These are phyloP conservation scores for Lodderomyces metapsilosis DNA, from an alignment of 1,139 yeast species.

Conservation along the genomic window DNA sequence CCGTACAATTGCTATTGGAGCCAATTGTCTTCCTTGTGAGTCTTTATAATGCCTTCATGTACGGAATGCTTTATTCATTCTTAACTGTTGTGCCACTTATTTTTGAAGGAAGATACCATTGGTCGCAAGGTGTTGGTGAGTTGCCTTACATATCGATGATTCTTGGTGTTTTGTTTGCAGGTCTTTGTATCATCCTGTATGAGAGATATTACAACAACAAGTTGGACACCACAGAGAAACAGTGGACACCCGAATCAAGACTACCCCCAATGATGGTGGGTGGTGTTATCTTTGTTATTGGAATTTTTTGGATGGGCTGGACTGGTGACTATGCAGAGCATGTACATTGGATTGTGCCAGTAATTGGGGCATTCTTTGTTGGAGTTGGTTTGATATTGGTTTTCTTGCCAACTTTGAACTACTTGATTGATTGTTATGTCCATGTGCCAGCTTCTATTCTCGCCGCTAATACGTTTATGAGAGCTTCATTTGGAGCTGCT, in stretches of 20 bases:
- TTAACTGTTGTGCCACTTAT: constrained; percentile 78
- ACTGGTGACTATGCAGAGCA: constrained; percentile 66
- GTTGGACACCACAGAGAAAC: constrained; percentile 43
- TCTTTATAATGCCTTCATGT: constrained; percentile 77
- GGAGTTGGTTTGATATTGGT: constrained; percentile 76
- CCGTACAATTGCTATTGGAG: constrained; percentile 67
- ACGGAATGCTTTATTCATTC: constrained; percentile 75
- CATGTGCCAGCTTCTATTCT: constrained; percentile 81
- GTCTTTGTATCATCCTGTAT: constrained; percentile 30
- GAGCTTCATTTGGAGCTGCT: constrained; percentile 36
- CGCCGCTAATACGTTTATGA: constrained; percentile 79
- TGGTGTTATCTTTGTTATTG: constrained; percentile 66
- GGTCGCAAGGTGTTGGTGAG: constrained; percentile 51
- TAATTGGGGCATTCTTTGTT: constrained; percentile 65
- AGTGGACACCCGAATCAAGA: constrained; percentile 60
- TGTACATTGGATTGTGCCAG: constrained; percentile 85
- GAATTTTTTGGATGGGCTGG: constrained; percentile 86
- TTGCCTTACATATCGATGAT: constrained; percentile 61
- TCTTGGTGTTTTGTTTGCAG: constrained; percentile 61
- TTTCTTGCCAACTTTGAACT: constrained; percentile 75
- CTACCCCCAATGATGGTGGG: constrained; percentile 68
- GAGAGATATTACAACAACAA: constrained; percentile 22
- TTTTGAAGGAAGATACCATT: constrained; percentile 61
- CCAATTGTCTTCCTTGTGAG: constrained; percentile 70
- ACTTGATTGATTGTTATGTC: constrained; percentile 76